A percentile compares a stretch with the other conserved stretches of the same genome.
Conservation (phyloP, 306 rosid genomes). For the Cucurbita ficifolia region DNA sequence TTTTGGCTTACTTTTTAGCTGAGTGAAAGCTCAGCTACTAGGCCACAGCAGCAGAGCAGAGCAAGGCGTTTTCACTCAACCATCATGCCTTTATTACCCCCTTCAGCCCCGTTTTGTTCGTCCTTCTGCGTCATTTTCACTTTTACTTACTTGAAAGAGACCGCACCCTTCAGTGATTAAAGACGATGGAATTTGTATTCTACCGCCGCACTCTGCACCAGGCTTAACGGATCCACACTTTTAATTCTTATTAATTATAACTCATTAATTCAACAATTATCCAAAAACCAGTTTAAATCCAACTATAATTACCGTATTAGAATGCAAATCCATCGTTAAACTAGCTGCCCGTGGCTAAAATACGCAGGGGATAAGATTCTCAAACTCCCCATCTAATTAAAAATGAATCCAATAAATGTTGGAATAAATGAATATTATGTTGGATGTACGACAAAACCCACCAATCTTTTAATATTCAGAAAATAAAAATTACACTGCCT, state of each 20-base stretch:
- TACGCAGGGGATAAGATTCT: background rate
- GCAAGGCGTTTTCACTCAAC: background rate
- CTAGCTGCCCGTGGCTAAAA: background rate
- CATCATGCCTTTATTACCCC: background rate
- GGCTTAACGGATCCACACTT: constrained; percentile 23
- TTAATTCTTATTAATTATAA: background rate
- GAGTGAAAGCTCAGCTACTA: background rate
- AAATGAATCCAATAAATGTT: background rate
- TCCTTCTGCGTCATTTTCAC: background rate
- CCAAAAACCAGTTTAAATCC: background rate
- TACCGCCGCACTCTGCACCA: constrained; percentile 26
- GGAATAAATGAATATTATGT: constrained; percentile 8
- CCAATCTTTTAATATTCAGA: background rate
- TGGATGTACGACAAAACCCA: constrained; percentile 5
- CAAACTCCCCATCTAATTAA: background rate
- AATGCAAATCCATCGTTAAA: too few species aligned
- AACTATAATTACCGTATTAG: background rate
- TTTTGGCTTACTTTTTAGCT: background rate
- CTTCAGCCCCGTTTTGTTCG: background rate
- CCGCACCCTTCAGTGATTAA: constrained; percentile 28
- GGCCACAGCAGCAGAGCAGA: background rate
- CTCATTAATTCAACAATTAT: background rate
- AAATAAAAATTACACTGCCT: background rate
- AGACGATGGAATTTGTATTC: constrained; percentile 21
- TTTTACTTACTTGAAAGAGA: constrained; percentile 41